These are phyloP conservation scores for Metschnikowia lochheadii DNA, from an alignment of 805 yeast species.

Conservation along the genomic window DNA sequence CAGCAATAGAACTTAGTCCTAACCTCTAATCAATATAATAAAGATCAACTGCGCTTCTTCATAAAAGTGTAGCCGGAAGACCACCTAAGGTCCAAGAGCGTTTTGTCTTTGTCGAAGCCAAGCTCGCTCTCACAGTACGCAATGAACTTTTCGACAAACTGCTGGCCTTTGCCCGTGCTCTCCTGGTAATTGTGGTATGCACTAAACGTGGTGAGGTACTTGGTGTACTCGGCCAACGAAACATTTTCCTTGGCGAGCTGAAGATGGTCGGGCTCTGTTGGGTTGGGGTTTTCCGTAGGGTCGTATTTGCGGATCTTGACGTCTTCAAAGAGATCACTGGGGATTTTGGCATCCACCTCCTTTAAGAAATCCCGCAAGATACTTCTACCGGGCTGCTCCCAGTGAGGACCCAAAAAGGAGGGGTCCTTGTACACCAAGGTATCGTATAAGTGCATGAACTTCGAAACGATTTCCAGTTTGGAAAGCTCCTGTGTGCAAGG, in stretches of 20 bases:
- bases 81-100: constrained; percentile 44
- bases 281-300: constrained; percentile 10
- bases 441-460: constrained; percentile 28
- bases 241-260: constrained; percentile 28
- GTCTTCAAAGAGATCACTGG: constrained; percentile 40
- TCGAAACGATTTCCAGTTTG: constrained; percentile 16
- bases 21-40: too few species aligned
- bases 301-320: constrained; percentile 25
- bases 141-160: constrained; percentile 32
- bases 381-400: constrained; percentile 83
- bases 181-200: constrained; percentile 56
- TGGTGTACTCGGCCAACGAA: constrained; percentile 43
- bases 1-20: too few species aligned
- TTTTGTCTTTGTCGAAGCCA: constrained; percentile 42
- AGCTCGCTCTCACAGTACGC: constrained; percentile 34
- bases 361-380: constrained; percentile 44
- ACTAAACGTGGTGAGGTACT: constrained; percentile 68
- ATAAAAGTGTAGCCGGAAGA: constrained; percentile 49
- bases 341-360: constrained; percentile 41
- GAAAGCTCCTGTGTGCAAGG: constrained; percentile 12
- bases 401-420: constrained; percentile 55
- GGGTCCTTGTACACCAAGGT: constrained; percentile 42
- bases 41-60: constrained; percentile 22
- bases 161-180: constrained; percentile 30
- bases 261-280: constrained; percentile 19